A percentile compares a stretch with the other conserved stretches of the same genome.
Conservation (phyloP, 169 alveolate species). For the Eimeria sp. region DNA sequence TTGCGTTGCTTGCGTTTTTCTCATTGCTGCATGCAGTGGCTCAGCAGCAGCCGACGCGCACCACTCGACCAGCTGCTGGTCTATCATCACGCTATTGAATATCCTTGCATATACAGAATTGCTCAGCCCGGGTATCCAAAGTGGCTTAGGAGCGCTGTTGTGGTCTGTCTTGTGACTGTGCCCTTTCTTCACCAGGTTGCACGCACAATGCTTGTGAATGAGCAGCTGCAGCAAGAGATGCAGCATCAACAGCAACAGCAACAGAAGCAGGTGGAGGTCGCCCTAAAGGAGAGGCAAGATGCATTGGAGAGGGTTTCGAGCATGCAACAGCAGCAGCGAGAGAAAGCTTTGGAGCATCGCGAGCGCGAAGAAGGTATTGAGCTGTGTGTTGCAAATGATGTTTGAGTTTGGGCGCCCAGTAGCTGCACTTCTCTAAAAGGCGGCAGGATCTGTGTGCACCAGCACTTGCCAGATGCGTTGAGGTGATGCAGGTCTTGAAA, state of each 20-base stretch:
- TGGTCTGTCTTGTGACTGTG: not conserved
- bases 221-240: conserved; percentile 43
- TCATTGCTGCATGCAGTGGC: not conserved
- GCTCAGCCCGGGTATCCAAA: not conserved
- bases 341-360: not conserved
- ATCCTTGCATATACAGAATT: not conserved
- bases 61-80: not conserved
- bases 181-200: conserved; percentile 1
- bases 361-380: conserved; percentile 38
- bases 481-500: conserved; percentile 12
- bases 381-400: not conserved
- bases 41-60: not conserved
- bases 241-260: conserved; percentile 15
- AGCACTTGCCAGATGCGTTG: not conserved
- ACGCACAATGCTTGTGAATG: not conserved
- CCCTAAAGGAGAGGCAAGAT: conserved; percentile 42
- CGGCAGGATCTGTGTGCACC: not conserved
- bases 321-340: conserved; percentile 42
- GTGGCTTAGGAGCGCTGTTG: not conserved
- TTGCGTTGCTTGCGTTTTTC: not conserved
- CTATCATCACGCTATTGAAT: not conserved
- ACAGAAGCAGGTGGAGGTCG: not conserved
- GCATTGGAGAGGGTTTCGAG: not conserved
- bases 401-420: not conserved
- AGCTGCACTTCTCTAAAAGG: not conserved